These are phyloP conservation scores for Rubia peregrina DNA, from an alignment of 305 asterid genomes.

Conservation along the genomic window DNA sequence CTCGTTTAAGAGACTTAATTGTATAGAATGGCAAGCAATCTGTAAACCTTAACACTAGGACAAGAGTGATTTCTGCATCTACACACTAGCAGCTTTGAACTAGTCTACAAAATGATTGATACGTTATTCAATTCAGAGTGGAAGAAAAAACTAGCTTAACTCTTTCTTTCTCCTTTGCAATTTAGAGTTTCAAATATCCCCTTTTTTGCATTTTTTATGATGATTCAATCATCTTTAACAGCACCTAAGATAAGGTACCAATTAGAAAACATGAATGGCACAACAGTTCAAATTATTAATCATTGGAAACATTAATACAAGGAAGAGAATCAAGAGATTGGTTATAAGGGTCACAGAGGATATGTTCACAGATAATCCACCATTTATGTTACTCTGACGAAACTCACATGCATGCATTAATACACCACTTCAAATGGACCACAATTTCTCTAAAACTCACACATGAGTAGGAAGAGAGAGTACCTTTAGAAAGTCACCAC, in stretches of 20 bases:
- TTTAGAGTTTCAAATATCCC: not conserved
- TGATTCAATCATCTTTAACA: not conserved
- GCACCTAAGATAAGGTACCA: not conserved
- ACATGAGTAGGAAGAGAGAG: constrained; percentile 11
- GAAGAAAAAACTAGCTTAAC: not conserved
- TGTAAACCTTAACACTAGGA: not conserved
- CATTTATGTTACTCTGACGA: not conserved
- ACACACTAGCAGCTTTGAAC: not conserved
- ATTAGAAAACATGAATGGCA: not conserved
- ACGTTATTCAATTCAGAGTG: not conserved
- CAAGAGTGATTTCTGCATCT: not conserved
- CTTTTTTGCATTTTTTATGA: not conserved
- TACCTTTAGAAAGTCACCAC: constrained; percentile 95
- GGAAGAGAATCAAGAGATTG: not conserved
- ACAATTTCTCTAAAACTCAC: not conserved
- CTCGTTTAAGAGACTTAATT: constrained; percentile 12
- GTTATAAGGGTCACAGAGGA: not conserved
- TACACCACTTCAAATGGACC: not conserved
- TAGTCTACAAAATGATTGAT: not conserved
- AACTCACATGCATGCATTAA: not conserved
- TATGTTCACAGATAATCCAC: not conserved
- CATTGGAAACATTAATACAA: not conserved
- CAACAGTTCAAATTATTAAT: not conserved
- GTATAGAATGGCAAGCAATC: not conserved
- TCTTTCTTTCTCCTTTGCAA: not conserved